Evolutionary conservation across 2,329 filamentous ascomycete genomes (phyloP), one percentile per base, ranked within the genome.

Genomic region (Ramularia collo-cygni): DNA sequence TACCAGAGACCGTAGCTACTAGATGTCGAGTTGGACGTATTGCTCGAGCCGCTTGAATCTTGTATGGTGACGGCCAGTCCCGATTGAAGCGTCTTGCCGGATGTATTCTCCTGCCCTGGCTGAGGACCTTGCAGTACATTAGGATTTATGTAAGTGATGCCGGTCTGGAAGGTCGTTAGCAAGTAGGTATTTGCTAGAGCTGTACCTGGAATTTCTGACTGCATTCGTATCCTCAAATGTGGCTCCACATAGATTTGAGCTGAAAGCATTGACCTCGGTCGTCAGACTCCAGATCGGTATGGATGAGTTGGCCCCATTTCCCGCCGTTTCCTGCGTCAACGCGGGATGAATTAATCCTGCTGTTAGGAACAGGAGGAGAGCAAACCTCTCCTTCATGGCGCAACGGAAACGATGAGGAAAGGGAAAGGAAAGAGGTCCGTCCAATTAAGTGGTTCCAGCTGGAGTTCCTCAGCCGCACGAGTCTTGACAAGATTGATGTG

Each of bases 141-240:
- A 12, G 43, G 39, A 21, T 42, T 45, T 35, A 42, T 30, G 14
- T 33, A 32, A 35, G 31, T 31, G 15, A 45, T 35, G 10, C 38
- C 38, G 8, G 43, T 42, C 8, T 24, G 10, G 6, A 10, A 10
- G 10, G 21, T 6, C 10, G 10, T 24, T 24, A 24, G 21, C 21
- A 24, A n/a, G n/a, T n/a, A n/a, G n/a, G n/a, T n/a, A n/a, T n/a
- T n/a, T n/a, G n/a, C n/a, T n/a, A n/a, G n/a, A n/a, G n/a, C n/a
- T n/a, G 21, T 24, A 24, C 6, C 21, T 24, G 21, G 6, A 10
- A 6, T 24, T 10, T 24, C 21, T 24, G 21, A 24, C 21, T 10
- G 34, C 43, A 33, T 45, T 45, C 14, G 28, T 26, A 26, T 45
- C 43, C 10, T 35, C 43, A 26, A 42, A 45, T 7, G 43, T 45